Percentiles rank a stretch among this genome's conserved stretches.
Evolutionary conservation across 75 land plant species (phyloP).

Genomic region (Cryptomeria japonica): DNA sequence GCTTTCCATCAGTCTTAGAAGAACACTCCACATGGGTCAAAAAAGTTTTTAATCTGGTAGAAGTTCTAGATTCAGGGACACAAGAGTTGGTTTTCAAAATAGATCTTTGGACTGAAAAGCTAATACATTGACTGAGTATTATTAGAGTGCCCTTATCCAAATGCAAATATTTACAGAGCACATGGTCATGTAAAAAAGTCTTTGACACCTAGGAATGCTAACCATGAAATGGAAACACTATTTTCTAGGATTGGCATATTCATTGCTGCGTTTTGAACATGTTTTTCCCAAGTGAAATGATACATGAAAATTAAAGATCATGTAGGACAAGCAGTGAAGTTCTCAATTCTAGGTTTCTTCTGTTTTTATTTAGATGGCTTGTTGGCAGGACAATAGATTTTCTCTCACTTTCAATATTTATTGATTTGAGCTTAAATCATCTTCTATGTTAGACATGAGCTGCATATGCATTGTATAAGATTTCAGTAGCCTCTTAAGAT

Average conservation of each 20-base stretch:
- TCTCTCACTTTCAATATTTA: not conserved
- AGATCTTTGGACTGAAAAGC: not conserved
- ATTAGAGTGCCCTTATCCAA: not conserved
- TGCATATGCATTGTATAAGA: not conserved
- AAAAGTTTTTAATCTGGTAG: conserved; percentile 3
- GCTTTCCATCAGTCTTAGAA: not conserved
- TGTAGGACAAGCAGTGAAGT: not conserved
- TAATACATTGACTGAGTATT: not conserved
- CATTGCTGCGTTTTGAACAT: not conserved
- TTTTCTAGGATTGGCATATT: conserved; percentile 4
- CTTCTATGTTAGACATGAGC: not conserved
- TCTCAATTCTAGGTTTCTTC: not conserved
- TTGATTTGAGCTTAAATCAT: not conserved
- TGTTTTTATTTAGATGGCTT: not conserved
- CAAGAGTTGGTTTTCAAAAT: not conserved
- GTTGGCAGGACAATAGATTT: not conserved
- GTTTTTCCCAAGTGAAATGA: not conserved
- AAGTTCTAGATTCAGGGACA: not conserved
- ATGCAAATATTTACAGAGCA: not conserved
- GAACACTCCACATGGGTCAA: not conserved
- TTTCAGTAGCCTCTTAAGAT: not conserved
- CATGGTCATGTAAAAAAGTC: not conserved
- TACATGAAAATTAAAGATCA: not conserved
- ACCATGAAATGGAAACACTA: not conserved
- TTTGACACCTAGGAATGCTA: not conserved